A percentile compares a stretch with the other conserved stretches of the same genome.
Conservation (phyloP, 148 eudicot species). For the Pouteria glomerata region DNA sequence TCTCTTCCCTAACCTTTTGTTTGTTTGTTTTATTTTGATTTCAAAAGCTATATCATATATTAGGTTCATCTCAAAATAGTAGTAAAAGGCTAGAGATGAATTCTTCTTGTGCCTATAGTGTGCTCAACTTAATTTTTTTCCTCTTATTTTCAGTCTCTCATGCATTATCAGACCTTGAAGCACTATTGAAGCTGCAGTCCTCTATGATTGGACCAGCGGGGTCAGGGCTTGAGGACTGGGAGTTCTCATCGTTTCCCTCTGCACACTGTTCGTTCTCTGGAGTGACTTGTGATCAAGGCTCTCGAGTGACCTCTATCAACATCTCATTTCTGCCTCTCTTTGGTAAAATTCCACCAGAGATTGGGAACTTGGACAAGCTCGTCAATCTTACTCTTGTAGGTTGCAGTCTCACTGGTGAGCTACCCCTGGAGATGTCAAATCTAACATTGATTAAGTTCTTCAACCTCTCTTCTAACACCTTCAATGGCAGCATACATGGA, state of each 20-base stretch:
- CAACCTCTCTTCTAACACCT: slow-evolving; percentile 38
- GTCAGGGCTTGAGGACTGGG: slow-evolving; percentile 46
- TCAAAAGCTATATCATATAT: neutral
- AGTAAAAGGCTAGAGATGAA: neutral
- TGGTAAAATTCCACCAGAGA: slow-evolving; percentile 45
- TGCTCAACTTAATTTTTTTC: neutral
- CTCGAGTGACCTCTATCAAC: slow-evolving; percentile 38
- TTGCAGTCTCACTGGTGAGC: slow-evolving; percentile 41
- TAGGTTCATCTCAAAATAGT: neutral
- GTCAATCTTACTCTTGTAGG: slow-evolving; percentile 27
- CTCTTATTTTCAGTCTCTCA: neutral
- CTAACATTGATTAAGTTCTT: slow-evolving; percentile 30
- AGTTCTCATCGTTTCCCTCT: neutral
- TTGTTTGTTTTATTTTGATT: neutral
- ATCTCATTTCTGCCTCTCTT: slow-evolving; percentile 26
- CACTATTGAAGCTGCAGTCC: slow-evolving; percentile 35
- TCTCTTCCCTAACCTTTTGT: neutral
- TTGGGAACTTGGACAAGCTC: slow-evolving; percentile 36
- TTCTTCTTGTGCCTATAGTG: neutral
- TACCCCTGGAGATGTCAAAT: slow-evolving; percentile 35
- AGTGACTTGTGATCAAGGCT: slow-evolving; percentile 40
- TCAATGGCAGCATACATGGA: slow-evolving; percentile 37
- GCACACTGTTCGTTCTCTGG: slow-evolving; percentile 66
- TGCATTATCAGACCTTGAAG: slow-evolving; percentile 37
- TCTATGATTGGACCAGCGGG: slow-evolving; percentile 27